These are phyloP conservation scores for Cichorium intybus DNA, from an alignment of 140 eudicot genomes.

Conservation along the genomic window DNA sequence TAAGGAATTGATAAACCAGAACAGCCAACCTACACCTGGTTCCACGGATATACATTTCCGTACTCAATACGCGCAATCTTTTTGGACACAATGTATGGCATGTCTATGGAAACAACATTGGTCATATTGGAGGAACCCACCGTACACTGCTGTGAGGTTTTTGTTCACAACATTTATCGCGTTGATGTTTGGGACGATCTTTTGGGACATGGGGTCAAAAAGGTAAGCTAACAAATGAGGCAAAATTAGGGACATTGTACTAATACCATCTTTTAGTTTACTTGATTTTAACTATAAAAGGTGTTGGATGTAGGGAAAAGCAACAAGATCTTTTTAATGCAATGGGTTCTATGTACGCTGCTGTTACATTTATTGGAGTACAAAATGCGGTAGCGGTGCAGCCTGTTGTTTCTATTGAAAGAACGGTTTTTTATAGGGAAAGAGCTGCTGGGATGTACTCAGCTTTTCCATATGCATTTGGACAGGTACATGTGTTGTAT, in stretches of 20 bases:
- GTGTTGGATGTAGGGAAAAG: conserved; percentile 20
- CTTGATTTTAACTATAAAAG: neutral
- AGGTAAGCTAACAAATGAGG: conserved; percentile 31
- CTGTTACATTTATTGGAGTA: conserved; percentile 53
- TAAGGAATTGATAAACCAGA: conserved; percentile 57
- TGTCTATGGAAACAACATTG: conserved; percentile 86
- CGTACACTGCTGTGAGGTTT: conserved; percentile 81
- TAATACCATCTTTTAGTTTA: neutral
- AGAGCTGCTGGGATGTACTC: conserved; percentile 82
- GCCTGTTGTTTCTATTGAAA: conserved; percentile 60
- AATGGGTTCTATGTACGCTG: conserved; percentile 67
- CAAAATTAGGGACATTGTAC: neutral
- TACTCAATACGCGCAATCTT: conserved; percentile 63
- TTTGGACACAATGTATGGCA: conserved; percentile 63
- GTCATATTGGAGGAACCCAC: conserved; percentile 88
- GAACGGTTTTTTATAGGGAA: conserved; percentile 75
- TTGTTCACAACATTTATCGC: conserved; percentile 70
- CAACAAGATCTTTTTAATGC: conserved; percentile 54
- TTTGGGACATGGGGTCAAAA: conserved; percentile 75
- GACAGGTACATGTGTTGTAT: conserved; percentile 32
- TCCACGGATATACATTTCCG: conserved; percentile 62
- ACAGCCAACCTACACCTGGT: conserved; percentile 59
- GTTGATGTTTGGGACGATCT: conserved; percentile 70
- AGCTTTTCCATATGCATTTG: conserved; percentile 65
- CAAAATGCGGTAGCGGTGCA: conserved; percentile 55